Evolutionary conservation across 108 stramenopile genomes (phyloP).

Genomic region (Nannochloropsis salina): DNA sequence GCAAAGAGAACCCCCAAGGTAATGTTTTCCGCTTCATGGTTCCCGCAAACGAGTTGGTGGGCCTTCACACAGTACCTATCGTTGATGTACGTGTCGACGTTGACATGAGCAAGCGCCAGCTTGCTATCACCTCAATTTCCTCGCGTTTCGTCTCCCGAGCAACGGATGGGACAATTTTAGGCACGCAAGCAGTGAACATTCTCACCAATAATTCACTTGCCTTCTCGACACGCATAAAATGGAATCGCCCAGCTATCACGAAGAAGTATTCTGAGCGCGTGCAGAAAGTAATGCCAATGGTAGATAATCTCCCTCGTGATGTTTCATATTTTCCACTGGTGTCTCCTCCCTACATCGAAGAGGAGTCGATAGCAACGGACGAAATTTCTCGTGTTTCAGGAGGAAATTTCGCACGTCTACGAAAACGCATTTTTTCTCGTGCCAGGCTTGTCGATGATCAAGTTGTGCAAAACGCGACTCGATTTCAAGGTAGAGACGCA

Average conservation of each 20-base stretch:
- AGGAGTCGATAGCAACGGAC: too few species aligned
- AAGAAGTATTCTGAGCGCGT: not conserved
- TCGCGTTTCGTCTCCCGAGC: not conserved
- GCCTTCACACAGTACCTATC: not conserved
- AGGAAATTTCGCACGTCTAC: not conserved
- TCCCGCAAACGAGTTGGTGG: not conserved
- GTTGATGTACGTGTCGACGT: not conserved
- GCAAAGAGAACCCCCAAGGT: not conserved
- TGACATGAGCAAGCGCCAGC: not conserved
- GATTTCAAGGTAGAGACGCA: too few species aligned
- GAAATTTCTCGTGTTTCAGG: not conserved
- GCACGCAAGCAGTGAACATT: not conserved
- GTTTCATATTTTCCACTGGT: not conserved
- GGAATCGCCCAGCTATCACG: not conserved
- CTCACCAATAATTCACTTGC: not conserved
- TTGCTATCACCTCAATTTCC: not conserved
- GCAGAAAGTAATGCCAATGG: not conserved
- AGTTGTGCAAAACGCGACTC: not conserved
- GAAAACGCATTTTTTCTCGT: not conserved
- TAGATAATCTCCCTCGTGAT: not conserved
- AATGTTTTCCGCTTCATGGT: conserved; percentile 13
- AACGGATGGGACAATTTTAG: not conserved
- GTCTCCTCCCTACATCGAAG: not conserved
- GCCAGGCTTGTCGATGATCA: not conserved
- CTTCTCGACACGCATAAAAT: not conserved